Evolutionary conservation across 2,329 filamentous ascomycete species (phyloP), one percentile per base, ranked within the genome.

Genomic region (Talaromyces atroroseus): DNA sequence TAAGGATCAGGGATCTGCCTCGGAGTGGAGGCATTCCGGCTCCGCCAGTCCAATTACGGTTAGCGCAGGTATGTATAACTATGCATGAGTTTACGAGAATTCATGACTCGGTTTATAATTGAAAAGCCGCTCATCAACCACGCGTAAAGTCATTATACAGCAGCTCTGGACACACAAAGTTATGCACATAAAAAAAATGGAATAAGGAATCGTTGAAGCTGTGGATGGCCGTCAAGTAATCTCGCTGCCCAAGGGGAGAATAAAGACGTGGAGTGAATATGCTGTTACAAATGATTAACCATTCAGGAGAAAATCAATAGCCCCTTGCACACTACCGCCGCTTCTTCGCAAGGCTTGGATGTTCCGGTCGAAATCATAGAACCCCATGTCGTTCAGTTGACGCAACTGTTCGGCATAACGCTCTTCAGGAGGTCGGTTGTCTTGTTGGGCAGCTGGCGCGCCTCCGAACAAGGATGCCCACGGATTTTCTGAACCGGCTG

Each of bases 361-460:
- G 65, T 99, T 99, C 64, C 89, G 79, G 52, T 99, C 92, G 68
- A 97, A 99, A 68, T 99, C 92, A 70, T 85, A 96, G 75, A 99
- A 99, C 2, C 94, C 94, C 94, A 99, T 99, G 63, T 97, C 94
- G 71, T 99, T 99, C 60, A 99, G 77, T 75, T 97, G 91, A 59
- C 90, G 81, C 50, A 99, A 78, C 74, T 99, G 92, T 32, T 89
- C 86, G 2, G 89, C 91, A 65, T 96, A 99, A 58, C 90, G 80
- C 74, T 97, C 94, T 78, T 99, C 94, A 0, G 94, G 92, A 4
- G 94, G 92, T 60, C 92, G 82, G 66, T 81, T 95, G 74, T 99
- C 94, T 2, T 81, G 73, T 2, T 81, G 74, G 5, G 90, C 88
- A 38, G 51, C 50, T 18, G 82, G 74, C 12, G 81, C 72, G 24